These are phyloP conservation scores for Zostera marina DNA, from an alignment of 116 monocot genomes.

Conservation along the genomic window DNA sequence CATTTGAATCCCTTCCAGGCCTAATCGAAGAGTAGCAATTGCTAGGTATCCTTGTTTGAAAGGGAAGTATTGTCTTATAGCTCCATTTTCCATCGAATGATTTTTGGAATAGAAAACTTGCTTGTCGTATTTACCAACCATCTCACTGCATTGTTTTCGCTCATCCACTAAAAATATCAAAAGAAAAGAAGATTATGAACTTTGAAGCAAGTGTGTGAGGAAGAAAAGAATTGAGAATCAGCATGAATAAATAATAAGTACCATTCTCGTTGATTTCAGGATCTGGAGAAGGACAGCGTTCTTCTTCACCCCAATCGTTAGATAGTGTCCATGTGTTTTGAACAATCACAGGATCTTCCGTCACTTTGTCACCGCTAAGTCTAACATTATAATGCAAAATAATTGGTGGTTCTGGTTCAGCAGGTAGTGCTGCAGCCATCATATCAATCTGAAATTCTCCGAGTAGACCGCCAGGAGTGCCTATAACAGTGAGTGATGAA, in stretches of 20 bases:
- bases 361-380: conserved; percentile 71
- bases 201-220: no score
- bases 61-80: conserved; percentile 46
- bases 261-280: conserved; percentile 36
- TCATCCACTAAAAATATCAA: no score
- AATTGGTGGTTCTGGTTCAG: conserved; percentile 75
- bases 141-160: no score
- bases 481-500: conserved; percentile 81
- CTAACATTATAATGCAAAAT: conserved; percentile 82
- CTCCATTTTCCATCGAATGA: no score
- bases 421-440: conserved; percentile 45
- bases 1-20: conserved; percentile 87
- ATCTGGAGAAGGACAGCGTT: conserved; percentile 67
- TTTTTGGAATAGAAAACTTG: no score
- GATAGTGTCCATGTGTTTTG: conserved; percentile 81
- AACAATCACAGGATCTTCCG: conserved; percentile 89
- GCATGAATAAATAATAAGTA: conserved; percentile 1
- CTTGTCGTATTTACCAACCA: no score
- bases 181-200: no score
- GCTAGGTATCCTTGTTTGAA: conserved; percentile 76
- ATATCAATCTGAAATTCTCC: conserved; percentile 80
- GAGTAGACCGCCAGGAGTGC: conserved; percentile 61
- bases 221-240: no score
- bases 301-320: conserved; percentile 81
- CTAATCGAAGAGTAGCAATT: conserved; percentile 70